A percentile compares a stretch with the other conserved stretches of the same genome.
Conservation (phyloP, 208 protist genomes). For the Wallacemonas collosoma region DNA sequence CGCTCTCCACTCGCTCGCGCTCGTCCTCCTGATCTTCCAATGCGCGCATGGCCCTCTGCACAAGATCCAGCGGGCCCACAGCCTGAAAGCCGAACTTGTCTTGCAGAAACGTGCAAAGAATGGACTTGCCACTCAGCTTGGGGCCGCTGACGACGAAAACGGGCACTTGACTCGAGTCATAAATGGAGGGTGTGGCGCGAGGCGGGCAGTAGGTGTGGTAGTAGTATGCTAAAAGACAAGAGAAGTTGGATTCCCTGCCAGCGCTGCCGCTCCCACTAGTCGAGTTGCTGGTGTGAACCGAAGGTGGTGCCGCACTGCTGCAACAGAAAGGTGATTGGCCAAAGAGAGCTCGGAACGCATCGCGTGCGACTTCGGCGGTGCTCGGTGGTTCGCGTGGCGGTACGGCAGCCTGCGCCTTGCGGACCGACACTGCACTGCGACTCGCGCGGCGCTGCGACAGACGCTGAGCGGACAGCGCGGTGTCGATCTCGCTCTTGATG, state of each 20-base stretch:
- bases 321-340: slow-evolving; percentile 24
- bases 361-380: slow-evolving; percentile 9
- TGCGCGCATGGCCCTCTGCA: slow-evolving; percentile 45
- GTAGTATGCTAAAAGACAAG: slow-evolving; percentile 30
- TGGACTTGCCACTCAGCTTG: slow-evolving; percentile 80
- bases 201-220: slow-evolving; percentile 21
- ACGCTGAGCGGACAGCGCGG: slow-evolving; percentile 12
- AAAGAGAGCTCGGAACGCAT: slow-evolving; percentile 48
- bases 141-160: slow-evolving; percentile 73
- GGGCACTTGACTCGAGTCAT: slow-evolving; percentile 55
- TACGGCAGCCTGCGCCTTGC: background rate
- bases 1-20: slow-evolving; percentile 21
- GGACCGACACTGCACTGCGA: slow-evolving; percentile 6
- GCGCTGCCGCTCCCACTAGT: too few relatives aligned
- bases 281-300: too few relatives aligned
- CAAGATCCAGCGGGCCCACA: slow-evolving; percentile 59
- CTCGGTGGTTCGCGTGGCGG: slow-evolving; percentile 1
- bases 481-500: slow-evolving; percentile 17
- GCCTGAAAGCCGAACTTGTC: slow-evolving; percentile 44
- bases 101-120: slow-evolving; percentile 51
- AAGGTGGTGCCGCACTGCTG: background rate
- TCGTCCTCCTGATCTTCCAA: slow-evolving; percentile 23
- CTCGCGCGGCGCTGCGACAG: slow-evolving; percentile 4
- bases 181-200: slow-evolving; percentile 30
- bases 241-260: slow-evolving; percentile 22